Evolutionary conservation across 176 grass and related monocot species (phyloP).

Genomic region (Eremochloa ophiuroides): DNA sequence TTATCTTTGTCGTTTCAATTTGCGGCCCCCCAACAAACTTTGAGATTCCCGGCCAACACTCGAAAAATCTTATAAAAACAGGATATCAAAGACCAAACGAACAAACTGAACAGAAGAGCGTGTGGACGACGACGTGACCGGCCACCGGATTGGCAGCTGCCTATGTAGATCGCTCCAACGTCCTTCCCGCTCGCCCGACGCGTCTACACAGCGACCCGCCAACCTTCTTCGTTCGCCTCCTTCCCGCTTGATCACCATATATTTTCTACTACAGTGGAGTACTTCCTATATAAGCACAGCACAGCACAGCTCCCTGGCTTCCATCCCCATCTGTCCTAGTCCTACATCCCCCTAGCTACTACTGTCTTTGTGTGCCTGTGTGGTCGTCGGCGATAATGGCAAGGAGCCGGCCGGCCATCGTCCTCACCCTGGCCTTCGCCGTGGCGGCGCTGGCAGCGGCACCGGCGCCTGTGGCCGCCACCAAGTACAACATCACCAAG

Average conservation of each 20-base stretch:
- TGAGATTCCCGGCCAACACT: too few species aligned
- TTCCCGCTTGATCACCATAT: not conserved
- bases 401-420: not conserved
- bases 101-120: not conserved
- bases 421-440: not conserved
- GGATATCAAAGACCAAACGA: not conserved
- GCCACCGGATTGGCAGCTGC: slow-evolving; percentile 14
- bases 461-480: not conserved
- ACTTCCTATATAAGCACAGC: not conserved
- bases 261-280: slow-evolving; percentile 6
- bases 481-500: slow-evolving; percentile 81
- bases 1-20: not conserved
- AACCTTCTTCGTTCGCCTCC: not conserved
- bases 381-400: slow-evolving; percentile 28
- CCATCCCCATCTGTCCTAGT: too few species aligned
- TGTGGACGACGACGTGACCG: slow-evolving; percentile 15
- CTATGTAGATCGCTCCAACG: not conserved
- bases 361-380: too few species aligned
- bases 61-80: not conserved
- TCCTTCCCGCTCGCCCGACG: not conserved
- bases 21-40: not conserved
- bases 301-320: not conserved
- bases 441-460: not conserved
- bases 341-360: not conserved
- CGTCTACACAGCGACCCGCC: slow-evolving; percentile 11